Evolutionary conservation across 2,329 filamentous ascomycete genomes (phyloP).

Genomic region (Penicillium sp.): DNA sequence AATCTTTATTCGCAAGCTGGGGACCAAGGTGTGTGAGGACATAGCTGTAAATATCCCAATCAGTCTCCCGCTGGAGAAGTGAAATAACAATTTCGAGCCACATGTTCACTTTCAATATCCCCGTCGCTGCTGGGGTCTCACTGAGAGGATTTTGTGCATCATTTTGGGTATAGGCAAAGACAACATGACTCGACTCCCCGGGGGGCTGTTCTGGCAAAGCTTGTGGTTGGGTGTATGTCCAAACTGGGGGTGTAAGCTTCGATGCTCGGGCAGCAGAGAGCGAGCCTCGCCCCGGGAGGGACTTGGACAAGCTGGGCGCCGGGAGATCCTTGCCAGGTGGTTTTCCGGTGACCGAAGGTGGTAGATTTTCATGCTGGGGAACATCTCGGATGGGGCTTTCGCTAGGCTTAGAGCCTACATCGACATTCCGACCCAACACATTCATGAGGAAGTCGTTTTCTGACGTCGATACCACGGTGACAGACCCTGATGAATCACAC

Average conservation of each 20-base stretch:
- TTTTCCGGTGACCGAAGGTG: constrained; percentile 32
- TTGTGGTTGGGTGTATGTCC: constrained; percentile 61
- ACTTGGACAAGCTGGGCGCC: constrained; percentile 34
- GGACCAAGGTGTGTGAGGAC: constrained; percentile 82
- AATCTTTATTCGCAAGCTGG: constrained; percentile 85
- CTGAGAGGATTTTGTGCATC: constrained; percentile 33
- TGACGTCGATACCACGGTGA: constrained; percentile 71
- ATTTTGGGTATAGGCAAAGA: constrained; percentile 53
- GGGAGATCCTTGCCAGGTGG: constrained; percentile 36
- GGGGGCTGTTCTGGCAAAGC: constrained; percentile 60
- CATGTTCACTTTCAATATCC: constrained; percentile 61
- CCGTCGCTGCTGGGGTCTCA: constrained; percentile 37
- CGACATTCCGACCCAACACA: constrained; percentile 68
- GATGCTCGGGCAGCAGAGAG: constrained; percentile 38
- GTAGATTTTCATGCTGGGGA: constrained; percentile 43
- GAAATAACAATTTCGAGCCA: constrained; percentile 80
- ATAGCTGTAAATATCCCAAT: constrained; percentile 95
- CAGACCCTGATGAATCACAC: constrained; percentile 77
- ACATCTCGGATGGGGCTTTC: constrained; percentile 47
- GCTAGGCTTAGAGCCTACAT: constrained; percentile 51
- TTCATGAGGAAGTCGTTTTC: constrained; percentile 76
- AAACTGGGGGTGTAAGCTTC: constrained; percentile 52
- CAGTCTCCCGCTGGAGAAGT: constrained; percentile 73
- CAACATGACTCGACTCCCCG: constrained; percentile 52
- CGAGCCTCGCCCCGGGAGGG: constrained; percentile 35